Evolutionary conservation across 169 alveolate species (phyloP).

Genomic region (Theileria orientalis): DNA sequence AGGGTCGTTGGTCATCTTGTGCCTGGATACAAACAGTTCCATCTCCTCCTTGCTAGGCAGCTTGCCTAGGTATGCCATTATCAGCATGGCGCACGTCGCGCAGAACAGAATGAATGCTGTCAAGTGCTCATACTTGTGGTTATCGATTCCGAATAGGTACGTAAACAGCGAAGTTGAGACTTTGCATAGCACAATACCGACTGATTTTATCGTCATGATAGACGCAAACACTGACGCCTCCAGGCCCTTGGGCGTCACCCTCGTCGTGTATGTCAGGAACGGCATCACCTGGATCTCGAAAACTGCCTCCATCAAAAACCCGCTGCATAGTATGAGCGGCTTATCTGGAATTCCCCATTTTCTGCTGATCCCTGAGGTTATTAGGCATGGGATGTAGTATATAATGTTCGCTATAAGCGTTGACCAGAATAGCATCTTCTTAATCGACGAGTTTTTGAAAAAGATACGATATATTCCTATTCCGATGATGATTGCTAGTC

Average conservation of each 20-base stretch:
- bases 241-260: conserved; percentile 92
- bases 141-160: conserved; percentile 84
- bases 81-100: conserved; percentile 64
- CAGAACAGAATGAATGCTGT: conserved; percentile 86
- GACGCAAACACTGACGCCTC: conserved; percentile 96
- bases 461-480: conserved; percentile 83
- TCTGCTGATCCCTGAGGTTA: conserved; percentile 84
- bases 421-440: conserved; percentile 84
- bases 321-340: conserved; percentile 87
- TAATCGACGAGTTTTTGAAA: conserved; percentile 82
- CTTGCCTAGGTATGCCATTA: conserved; percentile 75
- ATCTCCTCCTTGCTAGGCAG: conserved; percentile 46
- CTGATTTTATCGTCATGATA: conserved; percentile 89
- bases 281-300: conserved; percentile 91
- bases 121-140: conserved; percentile 83
- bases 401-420: conserved; percentile 84
- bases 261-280: conserved; percentile 89
- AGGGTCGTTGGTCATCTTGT: background rate
- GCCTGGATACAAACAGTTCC: background rate
- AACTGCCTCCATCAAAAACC: conserved; percentile 89
- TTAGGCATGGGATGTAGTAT: conserved; percentile 76
- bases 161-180: conserved; percentile 89
- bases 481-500: conserved; percentile 89
- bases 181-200: conserved; percentile 88
- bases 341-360: conserved; percentile 86